These are phyloP conservation scores for Priceomyces medius DNA, from an alignment of 805 yeast species.

Conservation along the genomic window DNA sequence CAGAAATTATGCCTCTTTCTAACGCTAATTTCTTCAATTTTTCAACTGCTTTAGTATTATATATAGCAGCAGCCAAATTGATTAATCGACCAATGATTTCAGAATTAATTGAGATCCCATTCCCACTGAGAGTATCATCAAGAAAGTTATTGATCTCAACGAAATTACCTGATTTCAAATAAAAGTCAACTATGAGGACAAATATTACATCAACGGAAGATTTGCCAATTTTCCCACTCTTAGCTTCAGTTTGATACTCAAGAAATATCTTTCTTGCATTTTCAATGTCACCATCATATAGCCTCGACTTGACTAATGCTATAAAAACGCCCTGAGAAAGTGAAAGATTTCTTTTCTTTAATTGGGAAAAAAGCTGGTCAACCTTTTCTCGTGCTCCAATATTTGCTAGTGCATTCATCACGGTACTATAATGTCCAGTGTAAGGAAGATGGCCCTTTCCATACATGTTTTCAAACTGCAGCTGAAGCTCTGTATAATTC, in stretches of 20 bases:
- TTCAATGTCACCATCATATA: constrained; percentile 33
- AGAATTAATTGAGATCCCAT: constrained; percentile 15
- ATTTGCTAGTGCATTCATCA: constrained; percentile 58
- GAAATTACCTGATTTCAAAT: constrained; percentile 25
- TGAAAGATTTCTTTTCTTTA: constrained; percentile 42
- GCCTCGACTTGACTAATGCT: constrained; percentile 45
- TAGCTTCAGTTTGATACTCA: constrained; percentile 21
- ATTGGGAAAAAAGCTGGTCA: constrained; percentile 48
- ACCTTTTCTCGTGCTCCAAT: constrained; percentile 49
- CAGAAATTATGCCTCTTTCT: constrained; percentile 17
- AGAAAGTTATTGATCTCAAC: constrained; percentile 27
- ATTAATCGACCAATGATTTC: constrained; percentile 17
- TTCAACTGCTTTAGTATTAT: constrained; percentile 20
- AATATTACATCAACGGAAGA: constrained; percentile 22
- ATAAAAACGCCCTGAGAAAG: constrained; percentile 47
- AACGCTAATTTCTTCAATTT: constrained; percentile 17
- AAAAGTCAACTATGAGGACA: constrained; percentile 27
- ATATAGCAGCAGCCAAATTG: constrained; percentile 20
- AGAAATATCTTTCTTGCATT: constrained; percentile 27
- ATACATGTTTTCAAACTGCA: constrained; percentile 55
- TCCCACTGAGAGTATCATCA: constrained; percentile 18
- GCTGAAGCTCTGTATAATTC: constrained; percentile 56
- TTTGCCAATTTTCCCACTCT: constrained; percentile 11
- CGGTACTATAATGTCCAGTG: constrained; percentile 55
- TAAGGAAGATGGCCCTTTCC: constrained; percentile 55